Evolutionary conservation across 306 rosid genomes (phyloP).

Genomic region (Medicago lupulina): DNA sequence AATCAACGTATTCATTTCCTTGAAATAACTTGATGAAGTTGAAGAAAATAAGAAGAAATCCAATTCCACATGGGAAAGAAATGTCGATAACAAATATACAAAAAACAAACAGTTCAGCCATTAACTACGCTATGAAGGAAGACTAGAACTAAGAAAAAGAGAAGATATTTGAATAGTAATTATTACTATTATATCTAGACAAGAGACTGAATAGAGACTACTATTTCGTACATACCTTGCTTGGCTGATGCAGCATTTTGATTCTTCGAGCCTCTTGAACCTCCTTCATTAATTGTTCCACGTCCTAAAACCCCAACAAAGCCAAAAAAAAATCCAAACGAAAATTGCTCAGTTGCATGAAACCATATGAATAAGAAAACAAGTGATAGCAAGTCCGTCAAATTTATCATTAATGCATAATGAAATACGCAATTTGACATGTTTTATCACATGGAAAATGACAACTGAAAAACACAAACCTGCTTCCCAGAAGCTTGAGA

Average conservation of each 20-base stretch:
- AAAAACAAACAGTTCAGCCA: neutral
- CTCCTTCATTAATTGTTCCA: conserved; percentile 95
- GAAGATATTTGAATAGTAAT: neutral
- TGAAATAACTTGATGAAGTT: conserved; percentile 34
- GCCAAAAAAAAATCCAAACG: conserved; percentile 20
- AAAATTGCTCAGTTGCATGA: neutral
- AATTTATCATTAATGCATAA: conserved; percentile 11
- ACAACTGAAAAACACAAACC: conserved; percentile 52
- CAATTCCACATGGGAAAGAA: conserved; percentile 13
- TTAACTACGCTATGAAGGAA: too few relatives aligned
- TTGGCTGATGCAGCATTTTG: conserved; percentile 98
- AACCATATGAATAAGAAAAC: conserved; percentile 3
- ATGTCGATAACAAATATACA: neutral
- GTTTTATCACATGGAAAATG: neutral
- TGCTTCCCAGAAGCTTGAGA: conserved; percentile 86
- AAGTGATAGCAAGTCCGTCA: neutral
- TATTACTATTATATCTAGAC: neutral
- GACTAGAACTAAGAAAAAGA: neutral
- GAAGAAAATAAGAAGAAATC: conserved; percentile 20
- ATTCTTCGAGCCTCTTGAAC: conserved; percentile 99
- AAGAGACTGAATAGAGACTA: neutral
- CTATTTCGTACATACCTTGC: conserved; percentile 68
- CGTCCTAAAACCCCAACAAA: conserved; percentile 62
- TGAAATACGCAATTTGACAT: neutral
- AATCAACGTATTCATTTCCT: conserved; percentile 30